Evolutionary conservation across 1,284 basidiomycete species (phyloP), one percentile per base, ranked within the genome.

Genomic region (Phellopilus nigrolimitatus): DNA sequence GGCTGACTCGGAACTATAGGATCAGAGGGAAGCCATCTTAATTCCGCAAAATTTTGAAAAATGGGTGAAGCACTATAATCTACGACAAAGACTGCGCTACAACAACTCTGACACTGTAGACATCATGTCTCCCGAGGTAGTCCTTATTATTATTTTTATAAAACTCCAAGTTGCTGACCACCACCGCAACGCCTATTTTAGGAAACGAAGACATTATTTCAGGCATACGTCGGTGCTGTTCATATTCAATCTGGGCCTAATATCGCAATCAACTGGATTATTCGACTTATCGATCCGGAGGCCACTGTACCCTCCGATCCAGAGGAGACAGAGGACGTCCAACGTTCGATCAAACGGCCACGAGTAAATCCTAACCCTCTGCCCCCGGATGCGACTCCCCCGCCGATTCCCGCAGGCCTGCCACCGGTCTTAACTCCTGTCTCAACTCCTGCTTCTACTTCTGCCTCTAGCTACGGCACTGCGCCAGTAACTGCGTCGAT

Each of bases 161-260:
- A n/a, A n/a, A n/a, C n/a, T n/a, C n/a, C n/a, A n/a, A 19, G 15
- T 36, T 34, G 15, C 28, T 22, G 21, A 28, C 12, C 17, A 36
- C 51, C 9, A 13, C 24, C 4, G 27, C 27, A 63, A 51, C 28
- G 41, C 46, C 27, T 41, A 24, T 21, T 49, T 36, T 51, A 88
- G 84, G 80, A 86, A 69, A 74, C 74, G 3, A 69, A 68, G 31
- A 63, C 69, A 15, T 66, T 87, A 28, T 84, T 88, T 62, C 66
- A 76, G 57, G 77, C 84, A 27, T 88, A 85, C 64, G 73, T 83
- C 30, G 85, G 82, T 31, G 85, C 78, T 25, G 71, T 84, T 25
- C 83, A 73, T 60, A 59, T 67, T 48, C 78, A 83, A 55, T 72
- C 68, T 57, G 84, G 84, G 28, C 65, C 76, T 54, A 59, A 67